Percentiles rank a stretch among this genome's conserved stretches.
phyloP scores from a whole-genome alignment of 495 filamentous ascomycete genomes.

The Daldinia bambusicola region DNA sequence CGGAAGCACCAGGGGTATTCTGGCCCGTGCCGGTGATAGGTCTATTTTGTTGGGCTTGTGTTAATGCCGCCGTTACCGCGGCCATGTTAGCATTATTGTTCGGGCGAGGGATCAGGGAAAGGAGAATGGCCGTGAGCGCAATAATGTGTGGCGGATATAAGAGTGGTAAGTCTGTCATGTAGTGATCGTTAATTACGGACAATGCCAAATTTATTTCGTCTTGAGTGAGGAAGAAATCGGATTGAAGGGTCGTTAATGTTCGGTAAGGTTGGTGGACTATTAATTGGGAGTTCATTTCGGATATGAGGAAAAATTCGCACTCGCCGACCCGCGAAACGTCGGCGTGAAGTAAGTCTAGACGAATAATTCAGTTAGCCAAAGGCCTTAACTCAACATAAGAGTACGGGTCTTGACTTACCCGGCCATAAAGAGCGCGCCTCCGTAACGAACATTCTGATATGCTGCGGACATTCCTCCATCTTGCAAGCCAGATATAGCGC shows the following conservation, averaged over 20 bases:
- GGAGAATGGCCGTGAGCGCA: slow-evolving; percentile 87
- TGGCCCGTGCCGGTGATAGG: slow-evolving; percentile 42
- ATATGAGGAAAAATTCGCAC: slow-evolving; percentile 95
- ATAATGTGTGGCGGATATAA: slow-evolving; percentile 90
- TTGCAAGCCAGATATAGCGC: slow-evolving; percentile 96
- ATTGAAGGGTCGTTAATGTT: slow-evolving; percentile 77
- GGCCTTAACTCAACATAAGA: slow-evolving; percentile 18
- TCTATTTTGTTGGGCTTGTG: slow-evolving; percentile 54
- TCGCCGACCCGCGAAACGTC: slow-evolving; percentile 93
- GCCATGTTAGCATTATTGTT: slow-evolving; percentile 53
- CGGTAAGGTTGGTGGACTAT: slow-evolving; percentile 99
- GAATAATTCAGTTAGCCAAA: slow-evolving; percentile 32
- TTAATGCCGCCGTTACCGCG: slow-evolving; percentile 52
- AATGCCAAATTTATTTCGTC: slow-evolving; percentile 85
- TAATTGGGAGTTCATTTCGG: slow-evolving; percentile 92
- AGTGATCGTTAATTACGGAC: slow-evolving; percentile 95
- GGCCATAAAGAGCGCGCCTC: slow-evolving; percentile 92
- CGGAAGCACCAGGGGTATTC: slow-evolving; percentile 26
- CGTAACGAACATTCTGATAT: slow-evolving; percentile 86
- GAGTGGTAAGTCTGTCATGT: slow-evolving; percentile 91
- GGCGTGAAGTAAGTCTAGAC: slow-evolving; percentile 74
- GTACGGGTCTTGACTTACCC: slow-evolving; percentile 58
- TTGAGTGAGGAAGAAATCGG: slow-evolving; percentile 71
- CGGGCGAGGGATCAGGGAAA: slow-evolving; percentile 82
- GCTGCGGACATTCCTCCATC: slow-evolving; percentile 97